Base-by-base conservation (phyloP, 2,329 filamentous ascomycete genomes). In the Byssoonygena ceratinophila region DNA sequence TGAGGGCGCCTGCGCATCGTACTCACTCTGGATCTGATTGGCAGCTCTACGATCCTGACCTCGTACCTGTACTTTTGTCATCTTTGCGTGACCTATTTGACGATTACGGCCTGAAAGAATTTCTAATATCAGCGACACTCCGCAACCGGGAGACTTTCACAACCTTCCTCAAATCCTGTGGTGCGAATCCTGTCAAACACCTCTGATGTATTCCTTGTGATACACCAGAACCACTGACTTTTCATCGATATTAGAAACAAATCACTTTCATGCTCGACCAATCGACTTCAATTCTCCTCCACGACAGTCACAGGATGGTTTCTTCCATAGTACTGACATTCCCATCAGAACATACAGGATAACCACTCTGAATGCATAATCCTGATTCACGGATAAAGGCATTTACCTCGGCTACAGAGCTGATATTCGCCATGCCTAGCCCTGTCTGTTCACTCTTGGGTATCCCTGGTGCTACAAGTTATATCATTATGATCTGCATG, bases 91-190 rank as follows among this genome's bases (percentile, higher is more conserved):
- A 77, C 56, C 73, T 83, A 34, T 79, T 82, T 59, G 71, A 77
- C 36, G 69, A 76, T 56, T 75, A 77, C 55, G 64, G 71, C 14
- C 60, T 71, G 27, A 64, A 79, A 44, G 61, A 75, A 41, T 76
- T 82, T 43, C 66, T 84, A 52, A 77, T 84, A 56, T 74, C 80
- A 2, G 76, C 78, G 12, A 80, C 80, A 0, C 72, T 84, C 51
- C 76, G 82, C 52, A 84, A 83, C 54, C 70, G 75, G 52, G 69
- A 80, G 49, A 84, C 81, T 0, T 82, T 83, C 63, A 71, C 76
- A 58, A 68, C 72, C 23, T 83, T 84, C 60, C 62, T 74, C 58
- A 67, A 74, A 53, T 75, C 74, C 52, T 83, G 80, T 65, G 67
- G 81, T 83, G 67, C 63, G 79, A 63, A 34, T 44, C 12, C 50